phyloP scores from a whole-genome alignment of 768 basidiomycete species.

The Boletus pseudo-olivaceus region DNA sequence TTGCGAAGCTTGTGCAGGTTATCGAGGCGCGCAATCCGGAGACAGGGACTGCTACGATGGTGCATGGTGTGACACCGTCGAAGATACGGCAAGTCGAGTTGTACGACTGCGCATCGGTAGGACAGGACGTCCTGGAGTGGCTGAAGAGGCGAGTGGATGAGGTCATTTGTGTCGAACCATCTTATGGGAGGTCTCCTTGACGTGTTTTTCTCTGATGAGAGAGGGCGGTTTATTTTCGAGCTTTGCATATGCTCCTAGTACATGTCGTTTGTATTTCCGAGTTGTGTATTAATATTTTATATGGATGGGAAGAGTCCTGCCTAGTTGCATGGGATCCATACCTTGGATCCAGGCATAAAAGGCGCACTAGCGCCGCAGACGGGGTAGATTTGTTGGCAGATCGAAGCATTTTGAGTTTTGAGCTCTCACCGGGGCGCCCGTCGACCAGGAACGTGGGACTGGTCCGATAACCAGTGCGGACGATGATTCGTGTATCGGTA shows the following conservation, averaged over 20 bases:
- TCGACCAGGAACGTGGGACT: background rate
- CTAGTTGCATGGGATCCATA: background rate
- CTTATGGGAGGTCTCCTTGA: constrained; percentile 41
- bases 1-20: constrained; percentile 66
- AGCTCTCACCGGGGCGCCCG: background rate
- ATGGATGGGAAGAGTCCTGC: background rate
- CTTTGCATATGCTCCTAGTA: constrained; percentile 3
- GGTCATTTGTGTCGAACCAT: constrained; percentile 59
- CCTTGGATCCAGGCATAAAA: background rate
- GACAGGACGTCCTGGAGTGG: constrained; percentile 70
- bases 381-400: background rate
- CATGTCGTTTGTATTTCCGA: background rate
- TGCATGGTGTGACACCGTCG: constrained; percentile 47
- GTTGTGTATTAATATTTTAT: constrained; percentile 23
- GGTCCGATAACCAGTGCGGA: background rate
- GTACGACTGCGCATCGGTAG: constrained; percentile 62
- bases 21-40: constrained; percentile 70
- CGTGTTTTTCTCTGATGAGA: background rate
- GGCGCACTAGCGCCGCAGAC: constrained; percentile 14
- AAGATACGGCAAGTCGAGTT: constrained; percentile 59
- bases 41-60: constrained; percentile 31
- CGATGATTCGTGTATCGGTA: no score
- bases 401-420: constrained; percentile 13
- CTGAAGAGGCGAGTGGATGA: constrained; percentile 57
- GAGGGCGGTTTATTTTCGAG: background rate